These are phyloP conservation scores for Geotrichum restrictum DNA, from an alignment of 1,139 yeast species.

Conservation along the genomic window DNA sequence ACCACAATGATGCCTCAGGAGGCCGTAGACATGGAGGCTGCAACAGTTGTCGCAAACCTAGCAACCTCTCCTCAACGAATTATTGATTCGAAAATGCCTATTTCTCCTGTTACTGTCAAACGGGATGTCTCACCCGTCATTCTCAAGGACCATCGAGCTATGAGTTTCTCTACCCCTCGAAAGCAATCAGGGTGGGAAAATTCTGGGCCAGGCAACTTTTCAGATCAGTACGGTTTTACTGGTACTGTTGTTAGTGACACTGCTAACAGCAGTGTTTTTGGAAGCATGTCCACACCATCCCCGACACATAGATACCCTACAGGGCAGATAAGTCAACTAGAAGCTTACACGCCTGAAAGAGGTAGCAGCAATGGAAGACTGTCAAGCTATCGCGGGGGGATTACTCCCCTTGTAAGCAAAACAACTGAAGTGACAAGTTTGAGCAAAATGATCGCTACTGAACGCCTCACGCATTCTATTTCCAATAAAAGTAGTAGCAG, in stretches of 20 bases:
- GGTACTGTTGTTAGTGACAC: constrained; percentile 7
- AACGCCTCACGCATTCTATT: constrained; percentile 24
- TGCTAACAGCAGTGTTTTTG: constrained; percentile 13
- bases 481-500: constrained; percentile 2
- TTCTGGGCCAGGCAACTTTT: constrained; percentile 27
- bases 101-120: neutral
- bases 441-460: constrained; percentile 5
- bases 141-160: neutral
- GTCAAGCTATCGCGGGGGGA: constrained; percentile 1
- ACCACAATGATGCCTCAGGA: neutral
- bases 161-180: constrained; percentile 14
- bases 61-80: constrained; percentile 17
- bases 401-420: neutral
- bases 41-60: constrained; percentile 18
- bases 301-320: constrained; percentile 45
- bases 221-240: constrained; percentile 26
- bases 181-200: constrained; percentile 6
- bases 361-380: constrained; percentile 40
- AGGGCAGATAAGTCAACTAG: constrained; percentile 46
- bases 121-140: neutral
- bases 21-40: constrained; percentile 16
- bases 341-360: constrained; percentile 80
- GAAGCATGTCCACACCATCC: constrained; percentile 27
- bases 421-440: constrained; percentile 6
- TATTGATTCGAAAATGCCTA: neutral